Evolutionary conservation across 352 stramenopile genomes (phyloP).

Genomic region (Synura sp.): DNA sequence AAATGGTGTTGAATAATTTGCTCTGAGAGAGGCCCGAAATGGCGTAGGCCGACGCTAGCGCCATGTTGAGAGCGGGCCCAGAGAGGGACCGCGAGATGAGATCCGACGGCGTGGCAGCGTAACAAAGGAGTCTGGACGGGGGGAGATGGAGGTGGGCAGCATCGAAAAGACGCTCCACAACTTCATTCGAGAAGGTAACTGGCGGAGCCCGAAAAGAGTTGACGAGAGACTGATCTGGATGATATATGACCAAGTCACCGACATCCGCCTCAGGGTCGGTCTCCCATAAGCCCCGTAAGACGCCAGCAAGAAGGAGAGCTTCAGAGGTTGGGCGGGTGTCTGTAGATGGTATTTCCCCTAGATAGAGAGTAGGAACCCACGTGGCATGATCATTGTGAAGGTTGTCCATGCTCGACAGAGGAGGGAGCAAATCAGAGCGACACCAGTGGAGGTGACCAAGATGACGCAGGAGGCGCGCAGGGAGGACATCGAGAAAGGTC

Average conservation of each 20-base stretch:
- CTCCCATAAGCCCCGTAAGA: constrained; percentile 3
- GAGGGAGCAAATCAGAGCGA: too few relatives aligned
- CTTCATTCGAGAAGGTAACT: too few relatives aligned
- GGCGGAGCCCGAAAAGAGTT: constrained; percentile 9
- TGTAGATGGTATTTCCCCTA: constrained; percentile 5
- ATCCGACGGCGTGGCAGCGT: neutral
- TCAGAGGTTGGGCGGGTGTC: constrained; percentile 2
- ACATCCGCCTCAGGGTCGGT: constrained; percentile 16
- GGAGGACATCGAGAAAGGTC: too few relatives aligned
- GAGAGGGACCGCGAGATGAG: constrained; percentile 8
- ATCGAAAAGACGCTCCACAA: constrained; percentile 10
- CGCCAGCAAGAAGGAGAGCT: constrained; percentile 15
- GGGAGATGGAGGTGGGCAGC: constrained; percentile 9
- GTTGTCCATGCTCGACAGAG: too few relatives aligned
- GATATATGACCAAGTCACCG: constrained; percentile 12
- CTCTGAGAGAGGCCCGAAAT: too few relatives aligned
- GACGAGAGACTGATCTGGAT: neutral
- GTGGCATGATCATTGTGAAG: constrained; percentile 23
- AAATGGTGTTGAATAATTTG: neutral
- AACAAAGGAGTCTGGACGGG: constrained; percentile 3
- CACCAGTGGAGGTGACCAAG: too few relatives aligned
- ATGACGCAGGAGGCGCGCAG: too few relatives aligned
- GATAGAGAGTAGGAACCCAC: constrained; percentile 14
- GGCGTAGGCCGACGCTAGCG: too few relatives aligned
- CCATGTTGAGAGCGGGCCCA: too few relatives aligned